Conservation (phyloP, 768 basidiomycete genomes). For the Termitomyces titanicus region DNA sequence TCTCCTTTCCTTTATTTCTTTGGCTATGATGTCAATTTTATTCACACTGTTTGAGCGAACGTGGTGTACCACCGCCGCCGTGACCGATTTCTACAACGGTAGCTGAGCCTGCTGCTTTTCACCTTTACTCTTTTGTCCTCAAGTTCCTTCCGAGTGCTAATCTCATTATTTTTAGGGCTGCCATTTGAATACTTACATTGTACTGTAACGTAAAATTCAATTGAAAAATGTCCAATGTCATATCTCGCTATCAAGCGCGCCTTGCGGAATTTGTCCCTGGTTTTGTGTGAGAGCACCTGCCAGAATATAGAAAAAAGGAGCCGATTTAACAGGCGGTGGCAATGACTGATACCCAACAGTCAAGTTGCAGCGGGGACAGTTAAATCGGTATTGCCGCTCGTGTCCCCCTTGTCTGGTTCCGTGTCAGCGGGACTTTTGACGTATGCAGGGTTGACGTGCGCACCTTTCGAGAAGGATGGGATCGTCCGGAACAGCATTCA, state of each 20-base stretch:
- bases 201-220: too few species aligned
- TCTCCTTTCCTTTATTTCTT: constrained; percentile 7
- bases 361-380: constrained; percentile 64
- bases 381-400: constrained; percentile 72
- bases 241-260: constrained; percentile 64
- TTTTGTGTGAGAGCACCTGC: constrained; percentile 82
- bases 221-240: constrained; percentile 6
- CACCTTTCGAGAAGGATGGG: constrained; percentile 80
- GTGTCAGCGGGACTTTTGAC: background rate
- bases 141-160: constrained; percentile 4
- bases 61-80: constrained; percentile 34
- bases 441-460: constrained; percentile 11
- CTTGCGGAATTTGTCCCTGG: constrained; percentile 82
- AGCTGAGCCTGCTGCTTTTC: constrained; percentile 51
- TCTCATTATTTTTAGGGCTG: constrained; percentile 7
- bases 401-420: constrained; percentile 55
- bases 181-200: background rate
- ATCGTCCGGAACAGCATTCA: constrained; percentile 70
- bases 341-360: constrained; percentile 75
- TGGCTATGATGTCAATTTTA: constrained; percentile 53
- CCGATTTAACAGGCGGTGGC: constrained; percentile 73
- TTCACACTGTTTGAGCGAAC: constrained; percentile 76
- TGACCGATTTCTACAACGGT: constrained; percentile 80
- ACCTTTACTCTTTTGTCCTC: background rate
- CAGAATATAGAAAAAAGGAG: constrained; percentile 76